Evolutionary conservation across 768 basidiomycete genomes (phyloP).

Genomic region (Rubroboletus pulcherrimus): DNA sequence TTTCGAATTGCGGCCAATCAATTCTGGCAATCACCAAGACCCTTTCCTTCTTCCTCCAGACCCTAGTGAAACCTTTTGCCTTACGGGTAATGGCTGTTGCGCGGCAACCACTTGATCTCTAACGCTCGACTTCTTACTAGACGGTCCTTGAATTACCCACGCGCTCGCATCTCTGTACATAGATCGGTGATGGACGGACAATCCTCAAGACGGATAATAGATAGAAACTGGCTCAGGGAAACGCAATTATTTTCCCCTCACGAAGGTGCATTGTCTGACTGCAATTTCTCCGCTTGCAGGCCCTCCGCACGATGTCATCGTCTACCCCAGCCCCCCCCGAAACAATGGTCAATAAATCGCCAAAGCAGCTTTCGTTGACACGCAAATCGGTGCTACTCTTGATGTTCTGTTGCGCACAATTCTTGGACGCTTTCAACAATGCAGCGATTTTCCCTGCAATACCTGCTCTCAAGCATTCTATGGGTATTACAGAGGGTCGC

Average conservation of each 20-base stretch:
- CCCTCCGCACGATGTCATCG: slow-evolving; percentile 10
- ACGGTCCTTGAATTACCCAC: neutral
- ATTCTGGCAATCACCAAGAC: neutral
- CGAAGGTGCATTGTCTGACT: neutral
- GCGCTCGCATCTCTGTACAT: neutral
- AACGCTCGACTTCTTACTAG: neutral
- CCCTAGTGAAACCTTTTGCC: neutral
- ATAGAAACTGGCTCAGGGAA: neutral
- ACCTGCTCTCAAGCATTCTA: slow-evolving; percentile 28
- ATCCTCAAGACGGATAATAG: neutral
- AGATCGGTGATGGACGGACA: neutral
- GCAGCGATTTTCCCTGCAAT: slow-evolving; percentile 40
- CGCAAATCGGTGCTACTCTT: slow-evolving; percentile 32
- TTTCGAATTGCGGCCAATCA: neutral
- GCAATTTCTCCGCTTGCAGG: neutral
- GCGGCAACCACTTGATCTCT: neutral
- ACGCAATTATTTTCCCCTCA: neutral
- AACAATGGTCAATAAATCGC: neutral
- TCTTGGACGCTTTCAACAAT: slow-evolving; percentile 43
- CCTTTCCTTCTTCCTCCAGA: neutral
- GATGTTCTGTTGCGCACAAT: slow-evolving; percentile 40
- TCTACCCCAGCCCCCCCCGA: neutral
- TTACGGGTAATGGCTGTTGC: neutral
- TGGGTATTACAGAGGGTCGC: slow-evolving; percentile 10
- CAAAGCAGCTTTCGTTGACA: slow-evolving; percentile 17